A percentile compares a stretch with the other conserved stretches of the same genome.
These are phyloP conservation scores for Kuraishia cidri DNA, from an alignment of 805 yeast species.

Conservation along the genomic window DNA sequence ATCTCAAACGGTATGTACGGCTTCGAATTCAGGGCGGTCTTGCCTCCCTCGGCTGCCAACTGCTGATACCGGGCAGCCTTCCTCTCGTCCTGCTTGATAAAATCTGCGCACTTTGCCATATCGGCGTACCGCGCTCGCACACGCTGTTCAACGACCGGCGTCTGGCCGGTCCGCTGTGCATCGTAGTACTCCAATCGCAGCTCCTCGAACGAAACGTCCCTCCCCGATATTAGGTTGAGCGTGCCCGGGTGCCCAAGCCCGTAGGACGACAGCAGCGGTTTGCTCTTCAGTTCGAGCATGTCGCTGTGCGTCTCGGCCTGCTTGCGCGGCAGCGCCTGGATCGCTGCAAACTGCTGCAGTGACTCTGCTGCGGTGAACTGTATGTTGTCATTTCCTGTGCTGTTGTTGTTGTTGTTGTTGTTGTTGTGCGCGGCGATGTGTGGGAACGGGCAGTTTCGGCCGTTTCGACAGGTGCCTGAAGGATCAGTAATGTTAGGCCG, in stretches of 20 bases:
- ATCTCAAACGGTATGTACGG: constrained; percentile 6
- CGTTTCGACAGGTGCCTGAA: constrained; percentile 24
- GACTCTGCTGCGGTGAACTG: background rate
- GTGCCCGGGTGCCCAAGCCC: constrained; percentile 40
- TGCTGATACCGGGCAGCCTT: constrained; percentile 55
- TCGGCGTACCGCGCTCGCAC: constrained; percentile 34
- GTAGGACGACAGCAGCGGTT: constrained; percentile 29
- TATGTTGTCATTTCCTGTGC: background rate
- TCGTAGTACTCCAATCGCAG: constrained; percentile 34
- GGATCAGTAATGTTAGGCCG: background rate
- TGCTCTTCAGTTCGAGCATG: constrained; percentile 13
- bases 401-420: background rate
- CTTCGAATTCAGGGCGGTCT: constrained; percentile 5
- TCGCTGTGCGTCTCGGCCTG: constrained; percentile 10
- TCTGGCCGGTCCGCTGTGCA: constrained; percentile 25
- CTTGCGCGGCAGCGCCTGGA: constrained; percentile 4
- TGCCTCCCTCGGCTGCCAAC: constrained; percentile 23
- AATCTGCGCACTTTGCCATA: constrained; percentile 30
- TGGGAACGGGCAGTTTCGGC: constrained; percentile 31
- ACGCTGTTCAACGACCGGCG: constrained; percentile 29
- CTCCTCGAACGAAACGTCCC: constrained; percentile 51
- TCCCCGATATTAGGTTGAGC: constrained; percentile 35
- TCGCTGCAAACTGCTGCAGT: background rate
- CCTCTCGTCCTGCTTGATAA: constrained; percentile 27
- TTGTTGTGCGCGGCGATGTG: no score